Evolutionary conservation across 2,329 filamentous ascomycete species (phyloP).

Genomic region (Penicillium digitatum): DNA sequence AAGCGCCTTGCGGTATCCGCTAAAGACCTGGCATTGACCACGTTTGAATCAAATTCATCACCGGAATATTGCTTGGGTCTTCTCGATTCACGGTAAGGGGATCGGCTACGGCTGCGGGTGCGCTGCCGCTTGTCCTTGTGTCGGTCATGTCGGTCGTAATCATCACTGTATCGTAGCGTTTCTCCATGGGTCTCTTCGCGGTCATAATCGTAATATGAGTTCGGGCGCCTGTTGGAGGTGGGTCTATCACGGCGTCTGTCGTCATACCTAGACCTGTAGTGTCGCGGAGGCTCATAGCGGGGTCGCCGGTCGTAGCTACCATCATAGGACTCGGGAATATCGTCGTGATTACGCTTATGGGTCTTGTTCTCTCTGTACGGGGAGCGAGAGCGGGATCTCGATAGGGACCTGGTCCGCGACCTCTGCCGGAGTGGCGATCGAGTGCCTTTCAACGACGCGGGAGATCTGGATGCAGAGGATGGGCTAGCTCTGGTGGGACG

Average conservation of each 20-base stretch:
- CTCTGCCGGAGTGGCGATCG: conserved; percentile 60
- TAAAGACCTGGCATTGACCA: conserved; percentile 26
- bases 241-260: conserved; percentile 39
- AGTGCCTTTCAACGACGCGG: conserved; percentile 46
- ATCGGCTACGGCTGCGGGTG: conserved; percentile 53
- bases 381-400: conserved; percentile 40
- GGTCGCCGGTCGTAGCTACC: conserved; percentile 26
- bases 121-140: conserved; percentile 55
- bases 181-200: conserved; percentile 42
- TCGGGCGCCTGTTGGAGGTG: conserved; percentile 38
- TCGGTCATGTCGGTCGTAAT: conserved; percentile 41
- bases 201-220: conserved; percentile 51
- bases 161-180: conserved; percentile 49
- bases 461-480: conserved; percentile 47
- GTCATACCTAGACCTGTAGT: conserved; percentile 39
- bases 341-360: conserved; percentile 43
- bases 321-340: conserved; percentile 30
- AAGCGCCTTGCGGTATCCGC: conserved; percentile 46
- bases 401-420: conserved; percentile 40
- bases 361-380: conserved; percentile 40
- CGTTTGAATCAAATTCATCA: conserved; percentile 32
- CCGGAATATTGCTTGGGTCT: conserved; percentile 38
- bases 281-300: conserved; percentile 33
- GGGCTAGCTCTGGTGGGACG: conserved; percentile 75
- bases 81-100: conserved; percentile 41